These are phyloP conservation scores for Geranium rotundifolium DNA, from an alignment of 345 rosid genomes.

Conservation along the genomic window DNA sequence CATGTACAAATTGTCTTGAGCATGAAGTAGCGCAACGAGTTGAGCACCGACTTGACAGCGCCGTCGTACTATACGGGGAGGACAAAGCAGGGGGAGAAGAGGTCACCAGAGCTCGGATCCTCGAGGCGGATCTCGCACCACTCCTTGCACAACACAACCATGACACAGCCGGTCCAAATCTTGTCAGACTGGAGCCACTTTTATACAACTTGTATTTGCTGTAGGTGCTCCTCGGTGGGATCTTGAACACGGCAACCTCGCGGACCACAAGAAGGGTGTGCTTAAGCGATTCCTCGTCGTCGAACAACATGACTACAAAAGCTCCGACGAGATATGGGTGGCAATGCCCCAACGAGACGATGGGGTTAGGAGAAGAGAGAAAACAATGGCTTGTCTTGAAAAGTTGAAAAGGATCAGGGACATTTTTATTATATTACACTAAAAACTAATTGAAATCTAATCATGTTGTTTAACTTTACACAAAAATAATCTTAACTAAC, in stretches of 20 bases:
- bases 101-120: slow-evolving; percentile 82
- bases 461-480: no score
- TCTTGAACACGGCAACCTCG: slow-evolving; percentile 83
- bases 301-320: slow-evolving; percentile 50
- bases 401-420: no score
- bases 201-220: slow-evolving; percentile 98
- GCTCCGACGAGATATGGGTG: neutral
- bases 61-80: slow-evolving; percentile 69
- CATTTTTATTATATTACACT: no score
- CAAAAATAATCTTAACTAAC: no score
- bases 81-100: slow-evolving; percentile 91
- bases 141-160: slow-evolving; percentile 86
- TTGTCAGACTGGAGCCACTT: slow-evolving; percentile 89
- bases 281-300: slow-evolving; percentile 77
- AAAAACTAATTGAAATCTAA: no score
- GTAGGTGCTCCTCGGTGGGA: slow-evolving; percentile 86
- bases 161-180: slow-evolving; percentile 98
- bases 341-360: neutral
- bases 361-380: no score
- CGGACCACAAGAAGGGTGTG: slow-evolving; percentile 95
- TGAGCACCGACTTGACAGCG: slow-evolving; percentile 86
- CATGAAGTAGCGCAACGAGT: slow-evolving; percentile 89
- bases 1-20: slow-evolving; percentile 30
- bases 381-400: no score
- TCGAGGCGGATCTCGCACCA: slow-evolving; percentile 98